These are phyloP conservation scores for Crucibulum laeve DNA, from an alignment of 768 basidiomycete species.

Conservation along the genomic window DNA sequence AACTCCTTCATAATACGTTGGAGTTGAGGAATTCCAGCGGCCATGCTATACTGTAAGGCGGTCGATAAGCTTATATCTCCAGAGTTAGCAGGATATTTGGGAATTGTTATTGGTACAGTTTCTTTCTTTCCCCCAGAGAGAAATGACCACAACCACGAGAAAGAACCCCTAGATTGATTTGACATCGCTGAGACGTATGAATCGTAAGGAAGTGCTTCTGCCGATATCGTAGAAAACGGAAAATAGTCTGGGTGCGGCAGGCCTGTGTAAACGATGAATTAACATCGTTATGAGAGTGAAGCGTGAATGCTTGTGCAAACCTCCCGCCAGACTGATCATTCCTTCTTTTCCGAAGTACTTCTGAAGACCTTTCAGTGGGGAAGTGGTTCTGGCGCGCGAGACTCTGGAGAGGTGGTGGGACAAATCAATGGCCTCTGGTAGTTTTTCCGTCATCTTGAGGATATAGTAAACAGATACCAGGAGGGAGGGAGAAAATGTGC, in stretches of 20 bases:
- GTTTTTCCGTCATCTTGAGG: slow-evolving; percentile 21
- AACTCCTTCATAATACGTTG: slow-evolving; percentile 56
- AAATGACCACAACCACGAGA: slow-evolving; percentile 59
- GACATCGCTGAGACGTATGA: slow-evolving; percentile 36
- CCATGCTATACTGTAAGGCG: slow-evolving; percentile 63
- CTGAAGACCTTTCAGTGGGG: slow-evolving; percentile 64
- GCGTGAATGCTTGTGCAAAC: slow-evolving; percentile 27
- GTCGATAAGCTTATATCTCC: slow-evolving; percentile 54
- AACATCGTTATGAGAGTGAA: slow-evolving; percentile 1
- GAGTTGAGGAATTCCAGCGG: slow-evolving; percentile 53
- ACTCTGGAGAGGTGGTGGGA: slow-evolving; percentile 67
- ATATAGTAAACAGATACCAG: neutral
- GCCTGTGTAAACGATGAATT: slow-evolving; percentile 30
- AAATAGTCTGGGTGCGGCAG: slow-evolving; percentile 67
- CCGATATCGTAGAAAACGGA: slow-evolving; percentile 60
- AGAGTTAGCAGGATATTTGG: slow-evolving; percentile 49
- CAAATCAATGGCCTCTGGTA: slow-evolving; percentile 53
- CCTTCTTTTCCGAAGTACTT: slow-evolving; percentile 54
- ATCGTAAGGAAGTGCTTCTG: slow-evolving; percentile 32
- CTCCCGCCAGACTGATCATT: slow-evolving; percentile 64
- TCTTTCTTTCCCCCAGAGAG: slow-evolving; percentile 37
- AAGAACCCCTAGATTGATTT: slow-evolving; percentile 19
- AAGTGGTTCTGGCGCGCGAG: slow-evolving; percentile 40
- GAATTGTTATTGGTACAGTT: slow-evolving; percentile 47
- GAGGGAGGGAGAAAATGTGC: too few relatives aligned